Conservation (phyloP, 148 eudicot species). For the Salicornia ramosissima region DNA sequence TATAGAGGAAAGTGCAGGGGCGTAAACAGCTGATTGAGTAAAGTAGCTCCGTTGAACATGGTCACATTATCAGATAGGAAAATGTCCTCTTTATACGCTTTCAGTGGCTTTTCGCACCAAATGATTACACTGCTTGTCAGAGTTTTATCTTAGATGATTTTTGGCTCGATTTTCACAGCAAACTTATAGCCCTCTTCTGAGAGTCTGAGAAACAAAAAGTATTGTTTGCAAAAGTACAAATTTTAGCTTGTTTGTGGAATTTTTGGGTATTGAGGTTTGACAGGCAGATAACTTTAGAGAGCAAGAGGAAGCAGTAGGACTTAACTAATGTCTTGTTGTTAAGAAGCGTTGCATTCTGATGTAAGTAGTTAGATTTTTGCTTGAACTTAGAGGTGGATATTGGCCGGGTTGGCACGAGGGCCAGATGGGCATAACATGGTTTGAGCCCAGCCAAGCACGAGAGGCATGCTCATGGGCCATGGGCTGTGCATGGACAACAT, state of each 20-base stretch:
- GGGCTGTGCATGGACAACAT: too few relatives aligned
- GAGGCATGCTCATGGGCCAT: too few relatives aligned
- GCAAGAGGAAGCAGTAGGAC: neutral
- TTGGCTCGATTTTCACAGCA: neutral
- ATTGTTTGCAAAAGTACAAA: too few relatives aligned
- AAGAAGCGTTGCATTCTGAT: neutral
- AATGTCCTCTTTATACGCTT: neutral
- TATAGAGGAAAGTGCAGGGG: neutral
- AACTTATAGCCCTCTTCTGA: too few relatives aligned
- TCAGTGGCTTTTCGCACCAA: neutral
- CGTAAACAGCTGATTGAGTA: neutral
- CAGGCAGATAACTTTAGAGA: neutral
- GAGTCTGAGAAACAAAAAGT: too few relatives aligned
- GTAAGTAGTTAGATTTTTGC: too few relatives aligned
- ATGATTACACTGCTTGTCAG: neutral
- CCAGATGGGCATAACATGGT: too few relatives aligned
- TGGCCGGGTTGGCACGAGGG: too few relatives aligned
- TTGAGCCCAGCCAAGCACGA: too few relatives aligned
- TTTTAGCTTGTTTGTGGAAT: neutral
- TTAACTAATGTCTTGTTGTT: neutral
- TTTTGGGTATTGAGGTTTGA: neutral
- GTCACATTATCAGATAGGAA: neutral
- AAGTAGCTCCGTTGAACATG: neutral
- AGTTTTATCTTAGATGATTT: neutral
- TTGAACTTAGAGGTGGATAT: too few relatives aligned